phyloP scores from a whole-genome alignment of 192 early-diverging fungal genomes.

The Borealophlyctis nickersoniae region DNA sequence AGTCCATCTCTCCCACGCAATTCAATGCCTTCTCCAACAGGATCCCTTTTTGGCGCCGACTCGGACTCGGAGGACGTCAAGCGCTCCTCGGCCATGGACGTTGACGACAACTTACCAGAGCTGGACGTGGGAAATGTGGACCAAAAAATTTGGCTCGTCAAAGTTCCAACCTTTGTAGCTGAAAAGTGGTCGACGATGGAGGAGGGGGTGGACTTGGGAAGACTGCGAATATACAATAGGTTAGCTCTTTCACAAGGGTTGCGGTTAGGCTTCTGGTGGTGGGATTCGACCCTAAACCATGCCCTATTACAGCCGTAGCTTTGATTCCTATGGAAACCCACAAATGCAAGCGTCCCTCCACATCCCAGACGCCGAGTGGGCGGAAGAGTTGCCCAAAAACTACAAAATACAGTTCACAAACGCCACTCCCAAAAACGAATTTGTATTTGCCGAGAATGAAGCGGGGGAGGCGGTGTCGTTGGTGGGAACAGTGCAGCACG shows the following conservation, averaged over 20 bases:
- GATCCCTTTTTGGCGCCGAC: too few relatives aligned
- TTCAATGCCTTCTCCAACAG: too few relatives aligned
- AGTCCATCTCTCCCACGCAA: too few relatives aligned
- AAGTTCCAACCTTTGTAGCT: slow-evolving; percentile 86
- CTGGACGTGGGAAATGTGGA: too few relatives aligned
- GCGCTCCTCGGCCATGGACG: too few relatives aligned
- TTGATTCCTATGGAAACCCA: too few relatives aligned
- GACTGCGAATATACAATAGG: slow-evolving; percentile 38
- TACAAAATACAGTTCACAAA: slow-evolving; percentile 76
- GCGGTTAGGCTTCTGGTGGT: not conserved
- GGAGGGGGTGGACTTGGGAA: slow-evolving; percentile 68
- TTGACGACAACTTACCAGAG: too few relatives aligned
- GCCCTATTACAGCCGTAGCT: too few relatives aligned
- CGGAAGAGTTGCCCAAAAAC: slow-evolving; percentile 71
- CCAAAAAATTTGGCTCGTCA: slow-evolving; percentile 96
- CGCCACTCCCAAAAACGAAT: slow-evolving; percentile 67
- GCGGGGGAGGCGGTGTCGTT: slow-evolving; percentile 37
- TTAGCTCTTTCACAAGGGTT: not conserved
- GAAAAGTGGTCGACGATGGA: slow-evolving; percentile 74
- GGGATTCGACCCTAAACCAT: too few relatives aligned
- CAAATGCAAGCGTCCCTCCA: slow-evolving; percentile 58
- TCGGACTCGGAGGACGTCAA: too few relatives aligned
- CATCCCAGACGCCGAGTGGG: slow-evolving; percentile 59
- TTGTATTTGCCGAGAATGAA: slow-evolving; percentile 70
- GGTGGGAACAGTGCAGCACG: slow-evolving; percentile 38